Percentiles rank a stretch among this genome's conserved stretches.
These are phyloP conservation scores for Phytophthora pseudosyringae DNA, from an alignment of 352 stramenopile species.

Conservation along the genomic window DNA sequence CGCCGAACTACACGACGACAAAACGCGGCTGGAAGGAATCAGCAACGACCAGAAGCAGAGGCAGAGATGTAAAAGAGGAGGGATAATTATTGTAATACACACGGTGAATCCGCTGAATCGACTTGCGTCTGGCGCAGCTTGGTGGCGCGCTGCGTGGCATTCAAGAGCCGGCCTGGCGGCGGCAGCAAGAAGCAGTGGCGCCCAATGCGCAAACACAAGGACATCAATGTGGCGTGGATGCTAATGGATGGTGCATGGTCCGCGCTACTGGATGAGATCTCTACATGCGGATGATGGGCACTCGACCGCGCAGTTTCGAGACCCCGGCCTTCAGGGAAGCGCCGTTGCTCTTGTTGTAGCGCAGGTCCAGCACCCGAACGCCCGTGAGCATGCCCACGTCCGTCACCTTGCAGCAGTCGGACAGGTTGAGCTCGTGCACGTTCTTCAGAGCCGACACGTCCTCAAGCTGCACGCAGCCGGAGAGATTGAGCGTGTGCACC, in stretches of 20 bases:
- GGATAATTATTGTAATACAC: constrained; percentile 46
- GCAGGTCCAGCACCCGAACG: constrained; percentile 65
- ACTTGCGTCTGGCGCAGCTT: no score
- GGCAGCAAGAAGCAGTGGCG: background rate
- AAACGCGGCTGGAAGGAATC: constrained; percentile 18
- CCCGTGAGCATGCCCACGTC: constrained; percentile 62
- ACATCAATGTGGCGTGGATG: constrained; percentile 15
- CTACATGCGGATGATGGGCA: constrained; percentile 41
- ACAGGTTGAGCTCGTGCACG: constrained; percentile 70
- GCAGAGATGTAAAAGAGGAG: constrained; percentile 19
- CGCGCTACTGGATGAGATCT: constrained; percentile 16
- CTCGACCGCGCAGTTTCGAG: constrained; percentile 35
- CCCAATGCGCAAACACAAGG: constrained; percentile 19
- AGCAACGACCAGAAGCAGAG: constrained; percentile 16
- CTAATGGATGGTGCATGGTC: constrained; percentile 11
- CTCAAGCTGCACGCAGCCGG: constrained; percentile 50
- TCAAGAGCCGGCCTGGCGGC: no score
- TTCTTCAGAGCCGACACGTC: constrained; percentile 52
- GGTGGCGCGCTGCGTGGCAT: no score
- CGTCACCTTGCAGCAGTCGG: constrained; percentile 55
- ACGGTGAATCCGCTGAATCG: constrained; percentile 19
- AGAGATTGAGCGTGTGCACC: constrained; percentile 67
- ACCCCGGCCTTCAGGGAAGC: constrained; percentile 22
- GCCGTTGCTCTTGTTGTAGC: constrained; percentile 54
- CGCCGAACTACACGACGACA: constrained; percentile 1